Evolutionary conservation across 257 asterid genomes (phyloP), one percentile per base, ranked within the genome.

Genomic region (Solanum raphanifolium): DNA sequence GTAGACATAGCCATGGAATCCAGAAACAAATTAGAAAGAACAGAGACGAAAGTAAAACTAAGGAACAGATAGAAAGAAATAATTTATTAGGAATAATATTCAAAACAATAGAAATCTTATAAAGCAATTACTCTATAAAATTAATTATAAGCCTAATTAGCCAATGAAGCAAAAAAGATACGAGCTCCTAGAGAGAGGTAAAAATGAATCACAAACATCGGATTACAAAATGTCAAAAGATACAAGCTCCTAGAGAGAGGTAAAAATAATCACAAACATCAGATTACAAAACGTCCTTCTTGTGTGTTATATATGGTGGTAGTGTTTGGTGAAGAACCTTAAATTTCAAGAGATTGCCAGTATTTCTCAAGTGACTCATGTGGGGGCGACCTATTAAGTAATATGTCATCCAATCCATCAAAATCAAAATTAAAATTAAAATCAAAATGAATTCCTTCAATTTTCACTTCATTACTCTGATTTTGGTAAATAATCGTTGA

Each of bases 81-180:
- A 0, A 0, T 0, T 10, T 75, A 39, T 36, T n/a, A 15, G 18
- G 32, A 74, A 21, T 74, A 74, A 23, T 74, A 21, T 21, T 3
- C 0, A 55, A 74, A 36, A 74, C 23, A 7, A 1, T 1, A 11
- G 3, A 75, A 12, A 21, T 36, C 5, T 36, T 36, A 75, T 21
- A 75, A 23, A 36, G 2, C 1, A 74, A 74, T 20, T 74, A 74
- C 15, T 74, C 4, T 72, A 34, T 4, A 9, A 62, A 9, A 62
- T 62, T 1, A 15, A 62, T 62, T 4, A 62, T 0, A 62, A 23
- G 15, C 69, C 31, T 23, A 62, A 60, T 6, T 52, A 52, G n/a
- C n/a, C 10, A 52, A 52, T 1, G 9, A 52, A 52, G n/a, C 62
- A 52, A 18, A 52, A 18, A 52, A 52, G 9, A 16, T 6, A 16